Evolutionary conservation across 1,284 basidiomycete genomes (phyloP).

Genomic region (Naganishia liquefaciens): DNA sequence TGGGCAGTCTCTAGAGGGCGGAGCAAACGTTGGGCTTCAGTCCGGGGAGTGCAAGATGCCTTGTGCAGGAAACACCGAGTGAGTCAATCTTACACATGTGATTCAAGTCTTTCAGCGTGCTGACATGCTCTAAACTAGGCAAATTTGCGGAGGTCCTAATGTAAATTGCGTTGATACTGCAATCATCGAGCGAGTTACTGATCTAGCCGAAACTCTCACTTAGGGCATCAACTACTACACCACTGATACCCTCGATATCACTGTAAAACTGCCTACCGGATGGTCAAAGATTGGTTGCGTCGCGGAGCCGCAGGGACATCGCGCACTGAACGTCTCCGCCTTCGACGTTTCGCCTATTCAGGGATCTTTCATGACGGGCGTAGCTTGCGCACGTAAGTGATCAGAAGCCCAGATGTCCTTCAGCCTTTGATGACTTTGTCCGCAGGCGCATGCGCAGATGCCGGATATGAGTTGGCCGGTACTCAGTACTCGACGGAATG

Average conservation of each 20-base stretch:
- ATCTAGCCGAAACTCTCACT: neutral
- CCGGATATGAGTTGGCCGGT: conserved; percentile 11
- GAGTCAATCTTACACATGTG: neutral
- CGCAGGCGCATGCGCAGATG: conserved; percentile 10
- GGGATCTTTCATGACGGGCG: conserved; percentile 12
- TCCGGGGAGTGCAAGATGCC: conserved; percentile 12
- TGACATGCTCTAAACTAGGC: neutral
- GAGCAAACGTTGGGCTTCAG: neutral
- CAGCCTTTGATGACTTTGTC: neutral
- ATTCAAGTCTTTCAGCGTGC: neutral
- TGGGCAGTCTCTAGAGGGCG: conserved; percentile 4
- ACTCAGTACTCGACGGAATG: conserved; percentile 22
- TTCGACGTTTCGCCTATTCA: conserved; percentile 2
- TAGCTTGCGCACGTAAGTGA: conserved; percentile 17
- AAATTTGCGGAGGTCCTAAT: conserved; percentile 23
- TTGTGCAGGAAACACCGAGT: conserved; percentile 13
- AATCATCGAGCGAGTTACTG: neutral
- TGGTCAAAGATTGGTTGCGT: conserved; percentile 42
- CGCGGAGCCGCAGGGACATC: conserved; percentile 4
- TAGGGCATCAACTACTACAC: conserved; percentile 19
- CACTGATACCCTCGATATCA: conserved; percentile 6
- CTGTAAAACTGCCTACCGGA: conserved; percentile 36
- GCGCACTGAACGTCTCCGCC: conserved; percentile 14
- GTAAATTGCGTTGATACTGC: neutral
- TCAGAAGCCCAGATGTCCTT: too few relatives aligned